A percentile compares a stretch with the other conserved stretches of the same genome.
Evolutionary conservation across 306 rosid species (phyloP).

Genomic region (Biancaea sappan): DNA sequence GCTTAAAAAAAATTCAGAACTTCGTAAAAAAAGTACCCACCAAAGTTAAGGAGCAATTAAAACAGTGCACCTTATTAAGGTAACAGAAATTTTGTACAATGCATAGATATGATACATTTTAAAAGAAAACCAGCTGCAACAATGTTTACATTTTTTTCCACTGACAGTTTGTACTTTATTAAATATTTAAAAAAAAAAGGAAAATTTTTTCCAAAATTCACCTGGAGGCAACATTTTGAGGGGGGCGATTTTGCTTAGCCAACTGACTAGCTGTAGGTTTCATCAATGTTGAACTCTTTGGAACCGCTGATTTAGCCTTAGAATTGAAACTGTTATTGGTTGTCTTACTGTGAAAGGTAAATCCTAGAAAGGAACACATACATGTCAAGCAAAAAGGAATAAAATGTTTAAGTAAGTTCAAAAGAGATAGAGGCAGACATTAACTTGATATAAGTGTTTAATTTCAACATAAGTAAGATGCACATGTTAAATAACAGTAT

Average conservation of each 20-base stretch:
- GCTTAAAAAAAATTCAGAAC: conserved; percentile 15
- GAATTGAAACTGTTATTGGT: conserved; percentile 36
- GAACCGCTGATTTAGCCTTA: conserved; percentile 44
- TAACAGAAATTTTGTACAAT: conserved; percentile 22
- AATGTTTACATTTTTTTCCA: conserved; percentile 6
- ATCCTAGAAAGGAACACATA: conserved; percentile 47
- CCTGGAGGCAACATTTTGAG: conserved; percentile 63
- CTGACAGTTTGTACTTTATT: conserved; percentile 9
- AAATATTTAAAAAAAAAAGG: conserved; percentile 18
- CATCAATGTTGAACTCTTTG: conserved; percentile 82
- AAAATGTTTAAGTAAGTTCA: neutral
- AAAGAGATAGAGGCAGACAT: neutral
- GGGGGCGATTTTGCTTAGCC: conserved; percentile 70
- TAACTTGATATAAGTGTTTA: neutral
- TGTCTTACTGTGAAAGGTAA: conserved; percentile 50
- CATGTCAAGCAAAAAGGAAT: conserved; percentile 24
- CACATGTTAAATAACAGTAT: conserved; percentile 13
- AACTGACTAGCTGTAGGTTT: conserved; percentile 94
- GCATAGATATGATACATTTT: conserved; percentile 20
- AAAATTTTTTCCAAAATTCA: conserved; percentile 41
- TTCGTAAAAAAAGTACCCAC: neutral
- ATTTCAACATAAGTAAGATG: conserved; percentile 13
- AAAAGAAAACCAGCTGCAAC: conserved; percentile 20
- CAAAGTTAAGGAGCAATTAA: conserved; percentile 8
- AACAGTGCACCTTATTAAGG: neutral